phyloP scores from a whole-genome alignment of 306 rosid genomes.

The Myrica gale region DNA sequence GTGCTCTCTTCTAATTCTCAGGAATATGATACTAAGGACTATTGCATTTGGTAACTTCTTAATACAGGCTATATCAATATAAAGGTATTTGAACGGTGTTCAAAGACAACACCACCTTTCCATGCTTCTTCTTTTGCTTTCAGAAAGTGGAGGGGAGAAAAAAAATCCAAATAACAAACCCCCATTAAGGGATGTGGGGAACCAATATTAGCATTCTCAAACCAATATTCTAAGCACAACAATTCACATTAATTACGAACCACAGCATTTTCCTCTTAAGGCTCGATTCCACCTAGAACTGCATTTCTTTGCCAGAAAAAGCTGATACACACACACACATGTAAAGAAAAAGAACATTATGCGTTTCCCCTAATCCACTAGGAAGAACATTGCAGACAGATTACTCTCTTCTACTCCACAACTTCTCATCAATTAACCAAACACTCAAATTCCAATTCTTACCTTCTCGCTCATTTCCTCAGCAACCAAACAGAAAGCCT shows the following conservation, averaged over 20 bases:
- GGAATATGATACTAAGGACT: neutral
- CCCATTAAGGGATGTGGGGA: neutral
- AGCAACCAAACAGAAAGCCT: neutral
- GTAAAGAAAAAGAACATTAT: too few species aligned
- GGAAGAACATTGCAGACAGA: neutral
- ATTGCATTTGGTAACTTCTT: neutral
- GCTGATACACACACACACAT: too few species aligned
- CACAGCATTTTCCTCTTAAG: neutral
- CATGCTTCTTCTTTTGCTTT: neutral
- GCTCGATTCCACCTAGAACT: neutral
- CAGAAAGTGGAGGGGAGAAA: neutral
- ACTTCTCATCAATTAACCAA: neutral
- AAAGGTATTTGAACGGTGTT: neutral
- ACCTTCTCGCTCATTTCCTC: conserved; percentile 20
- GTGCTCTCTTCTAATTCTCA: neutral
- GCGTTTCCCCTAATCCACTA: neutral
- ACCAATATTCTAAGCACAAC: too few species aligned
- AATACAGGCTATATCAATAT: neutral
- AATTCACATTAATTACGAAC: neutral
- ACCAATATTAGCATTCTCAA: too few species aligned
- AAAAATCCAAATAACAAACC: too few species aligned
- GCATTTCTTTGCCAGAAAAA: neutral
- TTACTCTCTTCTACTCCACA: neutral
- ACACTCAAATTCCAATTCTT: neutral
- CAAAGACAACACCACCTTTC: neutral